Evolutionary conservation across 208 protist genomes (phyloP).

Genomic region (Crithidia acanthocephali): DNA sequence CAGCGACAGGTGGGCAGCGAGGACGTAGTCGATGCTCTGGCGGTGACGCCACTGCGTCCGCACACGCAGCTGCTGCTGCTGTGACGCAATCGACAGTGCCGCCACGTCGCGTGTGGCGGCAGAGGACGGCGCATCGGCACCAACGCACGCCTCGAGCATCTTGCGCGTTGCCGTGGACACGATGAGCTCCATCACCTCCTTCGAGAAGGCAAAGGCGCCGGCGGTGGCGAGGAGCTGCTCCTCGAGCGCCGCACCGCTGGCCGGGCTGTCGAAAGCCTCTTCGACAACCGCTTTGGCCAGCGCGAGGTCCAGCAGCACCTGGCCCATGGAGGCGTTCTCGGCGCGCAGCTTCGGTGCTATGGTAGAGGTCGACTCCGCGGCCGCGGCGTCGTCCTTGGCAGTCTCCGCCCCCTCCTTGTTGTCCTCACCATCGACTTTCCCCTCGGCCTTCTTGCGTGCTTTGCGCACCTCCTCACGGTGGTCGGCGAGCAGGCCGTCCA

Average conservation of each 20-base stretch:
- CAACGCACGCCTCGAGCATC: constrained; percentile 41
- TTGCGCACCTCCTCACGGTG: constrained; percentile 38
- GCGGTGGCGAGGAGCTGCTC: constrained; percentile 49
- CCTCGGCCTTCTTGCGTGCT: constrained; percentile 18
- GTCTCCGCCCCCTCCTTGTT: background rate
- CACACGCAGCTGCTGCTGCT: constrained; percentile 33
- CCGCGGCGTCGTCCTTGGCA: background rate
- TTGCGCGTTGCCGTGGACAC: constrained; percentile 26
- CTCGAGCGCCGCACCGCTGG: constrained; percentile 50
- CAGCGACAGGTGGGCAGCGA: constrained; percentile 27
- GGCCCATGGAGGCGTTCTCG: constrained; percentile 66
- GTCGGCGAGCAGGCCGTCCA: constrained; percentile 50
- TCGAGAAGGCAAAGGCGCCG: constrained; percentile 50
- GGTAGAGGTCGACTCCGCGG: constrained; percentile 20
- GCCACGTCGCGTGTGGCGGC: background rate
- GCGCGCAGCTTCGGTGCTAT: constrained; percentile 46
- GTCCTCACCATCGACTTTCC: background rate
- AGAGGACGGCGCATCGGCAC: constrained; percentile 5
- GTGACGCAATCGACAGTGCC: constrained; percentile 22
- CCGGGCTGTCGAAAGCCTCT: constrained; percentile 63
- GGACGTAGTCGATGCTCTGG: constrained; percentile 26
- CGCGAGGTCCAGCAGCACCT: constrained; percentile 71
- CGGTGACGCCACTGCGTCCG: constrained; percentile 29
- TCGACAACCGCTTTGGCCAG: constrained; percentile 73
- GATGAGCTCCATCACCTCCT: constrained; percentile 42